Conservation (phyloP, 179 eudicot species). For the Beta corolliflora region DNA sequence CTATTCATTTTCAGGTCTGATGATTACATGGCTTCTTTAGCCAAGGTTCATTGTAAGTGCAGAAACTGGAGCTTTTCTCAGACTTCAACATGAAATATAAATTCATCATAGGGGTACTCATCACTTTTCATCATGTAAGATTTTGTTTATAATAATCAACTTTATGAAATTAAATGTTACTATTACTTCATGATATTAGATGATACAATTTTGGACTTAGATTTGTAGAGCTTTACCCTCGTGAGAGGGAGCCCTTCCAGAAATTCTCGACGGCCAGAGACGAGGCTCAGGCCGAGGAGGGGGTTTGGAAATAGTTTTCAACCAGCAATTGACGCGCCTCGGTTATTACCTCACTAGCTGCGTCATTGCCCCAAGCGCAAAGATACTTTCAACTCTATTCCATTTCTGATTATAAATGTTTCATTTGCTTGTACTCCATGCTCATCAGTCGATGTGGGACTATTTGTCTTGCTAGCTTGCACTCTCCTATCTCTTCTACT, state of each 20-base stretch:
- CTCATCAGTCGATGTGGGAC: constrained; percentile 23
- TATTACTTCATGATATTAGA: neutral
- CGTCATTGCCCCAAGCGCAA: constrained; percentile 45
- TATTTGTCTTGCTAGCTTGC: neutral
- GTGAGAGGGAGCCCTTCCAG: constrained; percentile 35
- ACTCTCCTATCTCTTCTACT: too few relatives aligned
- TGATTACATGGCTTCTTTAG: constrained; percentile 53
- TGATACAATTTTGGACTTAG: neutral
- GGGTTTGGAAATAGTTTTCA: constrained; percentile 43
- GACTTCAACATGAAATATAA: constrained; percentile 4
- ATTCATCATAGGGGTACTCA: too few relatives aligned
- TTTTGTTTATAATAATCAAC: too few relatives aligned
- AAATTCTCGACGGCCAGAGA: constrained; percentile 35
- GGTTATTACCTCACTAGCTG: constrained; percentile 43
- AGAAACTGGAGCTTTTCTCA: constrained; percentile 39
- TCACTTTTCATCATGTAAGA: neutral
- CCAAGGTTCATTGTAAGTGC: constrained; percentile 43
- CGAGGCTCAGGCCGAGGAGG: constrained; percentile 38
- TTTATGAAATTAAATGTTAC: too few relatives aligned
- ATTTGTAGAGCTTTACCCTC: constrained; percentile 30
- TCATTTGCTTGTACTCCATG: neutral
- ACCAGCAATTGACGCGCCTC: constrained; percentile 44
- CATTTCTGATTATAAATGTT: neutral
- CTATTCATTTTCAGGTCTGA: constrained; percentile 38
- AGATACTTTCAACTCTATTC: neutral